These are phyloP conservation scores for Populus pruinosa DNA, from an alignment of 345 rosid species.

Conservation along the genomic window DNA sequence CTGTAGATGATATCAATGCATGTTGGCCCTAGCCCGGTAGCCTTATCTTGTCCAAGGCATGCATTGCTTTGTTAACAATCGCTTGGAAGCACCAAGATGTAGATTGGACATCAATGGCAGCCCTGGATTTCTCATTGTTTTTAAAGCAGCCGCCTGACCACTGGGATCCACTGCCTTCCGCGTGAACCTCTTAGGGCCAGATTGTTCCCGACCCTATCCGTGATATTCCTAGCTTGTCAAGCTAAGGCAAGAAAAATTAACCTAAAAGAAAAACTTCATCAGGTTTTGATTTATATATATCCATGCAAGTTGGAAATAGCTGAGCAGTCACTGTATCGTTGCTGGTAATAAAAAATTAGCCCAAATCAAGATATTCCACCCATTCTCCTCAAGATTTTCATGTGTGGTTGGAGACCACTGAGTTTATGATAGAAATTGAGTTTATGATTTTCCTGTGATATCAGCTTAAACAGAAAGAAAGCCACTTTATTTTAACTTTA, in stretches of 20 bases:
- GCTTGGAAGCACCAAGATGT: slow-evolving; percentile 1
- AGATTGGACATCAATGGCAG: slow-evolving; percentile 4
- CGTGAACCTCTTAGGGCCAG: not conserved
- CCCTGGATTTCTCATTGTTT: not conserved
- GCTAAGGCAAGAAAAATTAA: not conserved
- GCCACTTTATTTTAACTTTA: no score
- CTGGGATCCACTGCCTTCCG: slow-evolving; percentile 1
- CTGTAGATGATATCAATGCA: slow-evolving; percentile 2
- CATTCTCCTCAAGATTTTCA: no score
- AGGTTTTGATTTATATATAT: not conserved
- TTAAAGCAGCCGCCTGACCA: not conserved
- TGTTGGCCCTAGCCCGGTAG: not conserved
- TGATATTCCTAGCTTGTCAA: not conserved
- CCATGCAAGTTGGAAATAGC: not conserved
- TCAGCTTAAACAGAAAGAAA: no score
- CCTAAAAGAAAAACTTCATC: not conserved
- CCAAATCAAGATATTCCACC: not conserved
- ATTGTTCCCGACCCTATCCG: not conserved
- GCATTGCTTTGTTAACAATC: slow-evolving; percentile 10
- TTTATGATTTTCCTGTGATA: no score
- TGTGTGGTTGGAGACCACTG: no score
- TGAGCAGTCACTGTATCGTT: not conserved
- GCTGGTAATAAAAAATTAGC: not conserved
- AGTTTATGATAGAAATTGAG: no score
- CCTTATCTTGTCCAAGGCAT: slow-evolving; percentile 10